Percentiles rank a stretch among this genome's conserved stretches.
Evolutionary conservation across 1,284 basidiomycete genomes (phyloP).

Genomic region (Nidula niveotomentosa): DNA sequence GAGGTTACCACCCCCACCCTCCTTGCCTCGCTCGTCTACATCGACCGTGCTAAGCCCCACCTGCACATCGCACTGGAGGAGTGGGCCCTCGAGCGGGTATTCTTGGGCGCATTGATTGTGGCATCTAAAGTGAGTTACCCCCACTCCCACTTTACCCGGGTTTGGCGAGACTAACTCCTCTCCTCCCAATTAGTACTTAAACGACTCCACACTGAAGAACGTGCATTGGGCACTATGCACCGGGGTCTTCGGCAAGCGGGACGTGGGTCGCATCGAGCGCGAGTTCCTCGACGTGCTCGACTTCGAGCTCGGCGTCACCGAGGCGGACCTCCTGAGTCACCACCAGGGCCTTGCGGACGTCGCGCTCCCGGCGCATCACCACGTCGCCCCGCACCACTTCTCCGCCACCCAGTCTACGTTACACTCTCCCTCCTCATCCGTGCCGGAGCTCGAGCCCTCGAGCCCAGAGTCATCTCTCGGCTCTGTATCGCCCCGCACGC

Average conservation of each 20-base stretch:
- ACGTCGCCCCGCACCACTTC: conserved; percentile 8
- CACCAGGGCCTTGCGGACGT: conserved; percentile 50
- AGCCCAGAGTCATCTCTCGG: conserved; percentile 30
- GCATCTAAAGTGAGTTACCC: conserved; percentile 62
- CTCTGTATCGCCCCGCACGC: conserved; percentile 33
- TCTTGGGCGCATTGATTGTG: conserved; percentile 69
- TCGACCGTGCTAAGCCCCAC: conserved; percentile 69
- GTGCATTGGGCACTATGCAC: conserved; percentile 78
- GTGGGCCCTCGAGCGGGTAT: conserved; percentile 78
- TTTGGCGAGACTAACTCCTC: conserved; percentile 9
- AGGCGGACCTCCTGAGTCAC: conserved; percentile 62
- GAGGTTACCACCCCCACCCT: conserved; percentile 66
- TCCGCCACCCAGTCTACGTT: conserved; percentile 16
- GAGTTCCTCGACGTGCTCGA: conserved; percentile 77
- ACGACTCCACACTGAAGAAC: conserved; percentile 77
- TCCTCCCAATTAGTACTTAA: conserved; percentile 50
- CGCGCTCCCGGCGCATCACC: conserved; percentile 16
- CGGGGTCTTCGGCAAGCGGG: conserved; percentile 75
- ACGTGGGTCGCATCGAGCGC: conserved; percentile 74
- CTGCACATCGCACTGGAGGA: conserved; percentile 74
- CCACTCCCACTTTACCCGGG: conserved; percentile 13
- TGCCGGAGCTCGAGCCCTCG: conserved; percentile 31
- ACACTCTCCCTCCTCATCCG: conserved; percentile 12
- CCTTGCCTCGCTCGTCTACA: conserved; percentile 67
- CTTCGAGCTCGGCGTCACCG: conserved; percentile 63